Conservation (phyloP, 208 protist species). For the Leishmania arabica region DNA sequence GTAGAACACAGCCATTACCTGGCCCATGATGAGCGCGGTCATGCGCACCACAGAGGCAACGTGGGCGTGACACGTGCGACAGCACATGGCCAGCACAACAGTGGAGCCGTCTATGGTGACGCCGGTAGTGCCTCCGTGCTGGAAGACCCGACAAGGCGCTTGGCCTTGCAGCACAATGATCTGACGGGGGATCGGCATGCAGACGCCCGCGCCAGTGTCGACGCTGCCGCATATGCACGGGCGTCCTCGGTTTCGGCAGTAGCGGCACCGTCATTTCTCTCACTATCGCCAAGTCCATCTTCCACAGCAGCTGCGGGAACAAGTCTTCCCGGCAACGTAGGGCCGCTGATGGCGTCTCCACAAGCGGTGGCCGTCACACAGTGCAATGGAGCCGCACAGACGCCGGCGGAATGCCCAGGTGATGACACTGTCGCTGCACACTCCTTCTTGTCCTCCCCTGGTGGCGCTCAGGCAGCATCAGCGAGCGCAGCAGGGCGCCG, state of each 20-base stretch:
- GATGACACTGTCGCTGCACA: neutral
- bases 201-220: neutral
- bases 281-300: neutral
- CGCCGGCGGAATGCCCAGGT: neutral
- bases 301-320: neutral
- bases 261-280: neutral
- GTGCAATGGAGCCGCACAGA: too few relatives aligned
- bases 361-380: neutral
- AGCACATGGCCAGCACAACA: neutral
- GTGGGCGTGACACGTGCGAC: neutral
- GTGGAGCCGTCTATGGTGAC: neutral
- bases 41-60: neutral
- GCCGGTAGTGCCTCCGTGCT: neutral
- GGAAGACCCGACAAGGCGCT: constrained; percentile 2
- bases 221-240: neutral
- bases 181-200: neutral
- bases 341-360: neutral
- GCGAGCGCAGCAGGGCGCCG: neutral
- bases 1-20: neutral
- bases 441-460: neutral
- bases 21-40: too few relatives aligned
- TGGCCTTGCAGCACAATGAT: constrained; percentile 12
- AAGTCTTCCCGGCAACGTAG: neutral
- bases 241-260: neutral
- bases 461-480: neutral